phyloP scores from a whole-genome alignment of 192 early-diverging fungal species.

The Paraglomus brasilianum region DNA sequence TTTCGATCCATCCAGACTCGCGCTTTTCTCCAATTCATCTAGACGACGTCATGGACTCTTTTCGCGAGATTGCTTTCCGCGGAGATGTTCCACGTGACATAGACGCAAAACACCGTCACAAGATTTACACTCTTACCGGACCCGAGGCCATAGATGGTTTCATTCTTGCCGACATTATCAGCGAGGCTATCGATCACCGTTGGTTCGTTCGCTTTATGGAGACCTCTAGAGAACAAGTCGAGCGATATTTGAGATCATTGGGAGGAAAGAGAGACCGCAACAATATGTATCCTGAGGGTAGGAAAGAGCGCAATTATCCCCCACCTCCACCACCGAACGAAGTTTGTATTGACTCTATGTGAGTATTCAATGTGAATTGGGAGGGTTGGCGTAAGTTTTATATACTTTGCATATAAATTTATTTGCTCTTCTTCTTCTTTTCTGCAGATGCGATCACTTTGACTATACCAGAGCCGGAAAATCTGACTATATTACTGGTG shows the following conservation, averaged over 20 bases:
- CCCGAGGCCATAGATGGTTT: background rate
- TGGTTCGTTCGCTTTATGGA: background rate
- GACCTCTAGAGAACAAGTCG: background rate
- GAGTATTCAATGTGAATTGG: too few species aligned
- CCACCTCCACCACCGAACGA: too few species aligned
- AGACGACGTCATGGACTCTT: background rate
- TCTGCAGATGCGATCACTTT: too few species aligned
- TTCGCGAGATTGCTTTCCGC: background rate
- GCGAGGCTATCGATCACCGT: background rate
- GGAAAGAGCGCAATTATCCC: too few species aligned
- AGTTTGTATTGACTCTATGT: too few species aligned
- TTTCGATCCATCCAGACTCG: background rate
- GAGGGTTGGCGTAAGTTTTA: too few species aligned
- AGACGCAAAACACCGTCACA: background rate
- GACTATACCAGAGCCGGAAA: background rate
- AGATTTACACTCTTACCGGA: background rate
- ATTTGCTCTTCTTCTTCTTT: too few species aligned
- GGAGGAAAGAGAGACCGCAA: too few species aligned
- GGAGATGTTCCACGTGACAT: background rate
- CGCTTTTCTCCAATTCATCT: background rate
- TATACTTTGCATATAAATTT: too few species aligned
- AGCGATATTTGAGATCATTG: background rate
- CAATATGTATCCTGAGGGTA: too few species aligned
- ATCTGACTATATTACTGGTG: background rate
- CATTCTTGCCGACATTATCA: background rate